Conservation (phyloP, 2,329 filamentous ascomycete genomes). For the Colletotrichum cereale region DNA sequence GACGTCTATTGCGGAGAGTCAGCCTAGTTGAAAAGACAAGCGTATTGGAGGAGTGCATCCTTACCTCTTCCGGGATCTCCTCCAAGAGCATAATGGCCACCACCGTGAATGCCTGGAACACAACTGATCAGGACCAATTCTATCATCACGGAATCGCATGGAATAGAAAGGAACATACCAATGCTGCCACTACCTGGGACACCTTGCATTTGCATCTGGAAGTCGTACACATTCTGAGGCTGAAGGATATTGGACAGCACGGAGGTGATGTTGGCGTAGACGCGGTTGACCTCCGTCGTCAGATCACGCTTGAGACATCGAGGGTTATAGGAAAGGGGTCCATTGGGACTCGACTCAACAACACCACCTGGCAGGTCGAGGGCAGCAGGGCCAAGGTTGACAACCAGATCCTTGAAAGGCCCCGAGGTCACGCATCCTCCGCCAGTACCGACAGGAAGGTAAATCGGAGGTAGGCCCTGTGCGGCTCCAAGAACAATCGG, state of each 20-base stretch:
- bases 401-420: slow-evolving; percentile 59
- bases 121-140: background rate
- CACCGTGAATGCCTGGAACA: slow-evolving; percentile 44
- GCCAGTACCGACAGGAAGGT: slow-evolving; percentile 61
- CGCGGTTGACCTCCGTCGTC: slow-evolving; percentile 43
- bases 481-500: slow-evolving; percentile 45
- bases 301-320: slow-evolving; percentile 57
- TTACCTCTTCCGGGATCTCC: slow-evolving; percentile 52
- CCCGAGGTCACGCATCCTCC: slow-evolving; percentile 67
- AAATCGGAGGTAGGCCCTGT: slow-evolving; percentile 45
- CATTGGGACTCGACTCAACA: slow-evolving; percentile 42
- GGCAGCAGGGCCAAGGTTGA: slow-evolving; percentile 56
- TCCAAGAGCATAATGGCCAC: slow-evolving; percentile 33
- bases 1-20: slow-evolving; percentile 48
- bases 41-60: background rate
- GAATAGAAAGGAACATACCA: slow-evolving; percentile 36
- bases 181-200: slow-evolving; percentile 46
- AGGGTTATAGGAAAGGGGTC: slow-evolving; percentile 55
- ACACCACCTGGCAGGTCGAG: slow-evolving; percentile 46
- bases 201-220: slow-evolving; percentile 61
- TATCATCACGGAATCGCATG: slow-evolving; percentile 31
- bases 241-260: slow-evolving; percentile 54
- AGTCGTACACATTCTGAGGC: slow-evolving; percentile 52
- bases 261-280: slow-evolving; percentile 46
- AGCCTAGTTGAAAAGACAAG: background rate